Base-by-base conservation (phyloP, 2,329 filamentous ascomycete species). In the Chrysoporthe austroafricana region DNA sequence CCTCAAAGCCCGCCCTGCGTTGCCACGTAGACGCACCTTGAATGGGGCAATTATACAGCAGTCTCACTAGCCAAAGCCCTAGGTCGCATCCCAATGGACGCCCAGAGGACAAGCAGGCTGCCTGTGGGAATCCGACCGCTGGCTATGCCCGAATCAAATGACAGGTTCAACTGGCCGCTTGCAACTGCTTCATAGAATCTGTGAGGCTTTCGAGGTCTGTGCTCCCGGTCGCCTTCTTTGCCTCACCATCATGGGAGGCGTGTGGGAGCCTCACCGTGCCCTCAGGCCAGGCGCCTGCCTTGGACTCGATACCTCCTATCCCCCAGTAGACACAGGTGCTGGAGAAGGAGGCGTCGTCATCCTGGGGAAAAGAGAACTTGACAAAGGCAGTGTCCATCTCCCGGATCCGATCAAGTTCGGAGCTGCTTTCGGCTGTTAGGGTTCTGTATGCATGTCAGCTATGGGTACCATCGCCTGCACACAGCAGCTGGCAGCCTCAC, bases 291-390 rank as follows among this genome's bases (percentile, higher is more conserved):
- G 5, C 36, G 6, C 36, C 6, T 39, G 36, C 18, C 18, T 32
- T 5, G 57, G 2, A 9, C 34, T 64, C 48, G n/a, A 2, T 11
- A 5, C 46, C 56, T n/a, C 13, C 21, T n/a, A 66, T 60, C 54
- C 72, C 70, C 80, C 81, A 82, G 65, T 83, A 81, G 8, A 83
- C 76, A 21, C 70, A 73, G 0, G 81, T 83, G 66, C 76, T 79
- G 0, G 78, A 80, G 64, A 83, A 83, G 1, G 77, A 78, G 7
- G 74, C 75, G 62, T 77, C 74, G 4, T 73, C 69, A n/a, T 82
- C 79, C 13, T 79, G 75, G 0, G 81, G 81, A 65, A 83, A 82
- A 0, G 68, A 62, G 32, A 74, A 73, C 57, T 75, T 74, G 32
- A 73, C 70, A 60, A 76, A 81, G 0, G 67, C 69, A 14, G 62